Evolutionary conservation across 2,329 filamentous ascomycete species (phyloP).

Genomic region (Penicillium decumbens): DNA sequence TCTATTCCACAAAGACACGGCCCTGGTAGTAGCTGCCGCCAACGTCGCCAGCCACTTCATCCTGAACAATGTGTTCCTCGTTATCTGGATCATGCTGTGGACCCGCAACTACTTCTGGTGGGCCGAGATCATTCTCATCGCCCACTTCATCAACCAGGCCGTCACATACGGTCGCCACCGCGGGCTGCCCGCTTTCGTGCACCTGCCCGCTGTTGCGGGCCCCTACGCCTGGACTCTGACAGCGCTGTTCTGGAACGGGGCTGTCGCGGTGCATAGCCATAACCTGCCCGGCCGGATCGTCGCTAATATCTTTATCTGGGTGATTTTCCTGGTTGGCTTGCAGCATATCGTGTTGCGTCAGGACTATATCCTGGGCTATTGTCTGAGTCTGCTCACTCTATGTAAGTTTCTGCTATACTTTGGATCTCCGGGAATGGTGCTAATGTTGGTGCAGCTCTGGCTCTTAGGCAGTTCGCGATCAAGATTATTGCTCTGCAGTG

Average conservation of each 20-base stretch:
- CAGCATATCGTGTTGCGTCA: slow-evolving; percentile 73
- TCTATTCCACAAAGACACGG: slow-evolving; percentile 64
- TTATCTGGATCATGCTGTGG: slow-evolving; percentile 79
- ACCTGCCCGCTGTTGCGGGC: slow-evolving; percentile 68
- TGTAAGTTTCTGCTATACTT: slow-evolving; percentile 46
- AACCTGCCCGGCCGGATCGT: slow-evolving; percentile 68
- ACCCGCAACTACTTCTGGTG: slow-evolving; percentile 69
- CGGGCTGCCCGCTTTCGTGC: slow-evolving; percentile 67
- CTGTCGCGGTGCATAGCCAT: slow-evolving; percentile 69
- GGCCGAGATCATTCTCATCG: slow-evolving; percentile 68
- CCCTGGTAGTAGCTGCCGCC: slow-evolving; percentile 63
- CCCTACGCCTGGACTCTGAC: slow-evolving; percentile 84
- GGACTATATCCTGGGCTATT: slow-evolving; percentile 74
- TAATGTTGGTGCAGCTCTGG: slow-evolving; percentile 51
- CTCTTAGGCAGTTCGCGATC: slow-evolving; percentile 69
- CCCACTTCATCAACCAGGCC: slow-evolving; percentile 78
- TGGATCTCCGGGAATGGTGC: not conserved
- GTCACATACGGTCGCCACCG: slow-evolving; percentile 76
- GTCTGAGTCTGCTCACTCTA: slow-evolving; percentile 66
- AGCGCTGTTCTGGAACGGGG: slow-evolving; percentile 83
- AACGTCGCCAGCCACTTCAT: slow-evolving; percentile 82
- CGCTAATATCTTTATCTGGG: slow-evolving; percentile 85
- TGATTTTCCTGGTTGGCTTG: slow-evolving; percentile 67
- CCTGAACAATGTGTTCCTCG: slow-evolving; percentile 75
- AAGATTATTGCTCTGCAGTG: slow-evolving; percentile 77